Percentiles rank a stretch among this genome's conserved stretches.
Conservation (phyloP, 2,329 filamentous ascomycete genomes). For the Fusarium oligoseptatum region DNA sequence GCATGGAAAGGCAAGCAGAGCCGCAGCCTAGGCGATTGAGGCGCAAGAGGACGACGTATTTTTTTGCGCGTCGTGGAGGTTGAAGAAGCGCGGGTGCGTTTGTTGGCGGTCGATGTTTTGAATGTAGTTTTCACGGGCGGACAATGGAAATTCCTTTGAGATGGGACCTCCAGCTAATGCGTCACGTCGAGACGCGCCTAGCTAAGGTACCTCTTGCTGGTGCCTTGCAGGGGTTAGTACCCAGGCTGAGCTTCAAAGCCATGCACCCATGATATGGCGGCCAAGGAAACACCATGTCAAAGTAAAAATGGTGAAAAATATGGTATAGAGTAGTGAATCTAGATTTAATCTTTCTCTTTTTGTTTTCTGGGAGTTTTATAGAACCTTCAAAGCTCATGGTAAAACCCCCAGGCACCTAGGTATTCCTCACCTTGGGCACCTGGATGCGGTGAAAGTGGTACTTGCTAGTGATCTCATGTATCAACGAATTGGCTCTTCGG, state of each 20-base stretch:
- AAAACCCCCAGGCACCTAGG: not conserved
- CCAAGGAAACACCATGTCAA: not conserved
- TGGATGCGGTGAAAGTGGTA: not conserved
- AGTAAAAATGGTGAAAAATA: not conserved
- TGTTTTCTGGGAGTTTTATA: not conserved
- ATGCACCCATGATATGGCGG: not conserved
- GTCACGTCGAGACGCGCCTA: slow-evolving; percentile 57
- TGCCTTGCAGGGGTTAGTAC: slow-evolving; percentile 20
- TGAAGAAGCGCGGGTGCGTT: slow-evolving; percentile 10
- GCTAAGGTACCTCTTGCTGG: slow-evolving; percentile 16
- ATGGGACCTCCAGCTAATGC: slow-evolving; percentile 32
- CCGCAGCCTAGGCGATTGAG: slow-evolving; percentile 15
- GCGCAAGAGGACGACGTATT: slow-evolving; percentile 14
- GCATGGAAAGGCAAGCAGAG: slow-evolving; percentile 30
- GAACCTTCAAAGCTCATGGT: not conserved
- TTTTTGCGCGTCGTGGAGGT: slow-evolving; percentile 33
- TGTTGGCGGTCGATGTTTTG: slow-evolving; percentile 33
- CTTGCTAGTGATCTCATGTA: not conserved
- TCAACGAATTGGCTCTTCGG: not conserved
- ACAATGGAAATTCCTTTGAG: slow-evolving; percentile 45
- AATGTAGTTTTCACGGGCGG: slow-evolving; percentile 42
- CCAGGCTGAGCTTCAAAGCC: slow-evolving; percentile 15
- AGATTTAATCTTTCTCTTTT: not conserved
- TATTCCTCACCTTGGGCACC: not conserved
- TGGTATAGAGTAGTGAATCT: not conserved